phyloP scores from a whole-genome alignment of 768 basidiomycete genomes.

The Heimioporus sp. region DNA sequence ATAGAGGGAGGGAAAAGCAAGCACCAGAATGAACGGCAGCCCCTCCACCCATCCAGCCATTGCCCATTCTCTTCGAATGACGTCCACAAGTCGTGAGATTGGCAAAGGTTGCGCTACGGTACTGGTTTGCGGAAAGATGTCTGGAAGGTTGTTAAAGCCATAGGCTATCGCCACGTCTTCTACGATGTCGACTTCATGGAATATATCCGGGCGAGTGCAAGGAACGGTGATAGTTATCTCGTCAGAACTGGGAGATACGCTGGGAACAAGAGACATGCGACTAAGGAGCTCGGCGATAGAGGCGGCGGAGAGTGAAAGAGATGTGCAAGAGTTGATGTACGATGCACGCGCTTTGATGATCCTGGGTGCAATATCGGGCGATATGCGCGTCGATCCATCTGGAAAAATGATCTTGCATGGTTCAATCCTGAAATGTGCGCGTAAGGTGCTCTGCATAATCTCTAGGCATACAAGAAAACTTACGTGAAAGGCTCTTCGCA shows the following conservation, averaged over 20 bases:
- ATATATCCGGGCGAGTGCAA: constrained; percentile 94
- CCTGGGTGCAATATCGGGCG: constrained; percentile 78
- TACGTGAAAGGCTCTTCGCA: constrained; percentile 90
- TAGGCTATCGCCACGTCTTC: constrained; percentile 98
- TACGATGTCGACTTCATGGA: constrained; percentile 98
- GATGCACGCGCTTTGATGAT: constrained; percentile 74
- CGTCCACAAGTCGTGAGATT: constrained; percentile 86
- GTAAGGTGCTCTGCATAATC: background rate
- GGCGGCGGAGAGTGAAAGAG: constrained; percentile 62
- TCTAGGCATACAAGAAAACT: constrained; percentile 23
- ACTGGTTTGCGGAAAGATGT: constrained; percentile 88
- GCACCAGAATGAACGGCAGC: constrained; percentile 87
- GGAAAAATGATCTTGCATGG: constrained; percentile 84
- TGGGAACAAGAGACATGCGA: constrained; percentile 76
- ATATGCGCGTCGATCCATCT: constrained; percentile 71
- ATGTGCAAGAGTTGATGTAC: constrained; percentile 96
- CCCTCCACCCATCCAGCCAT: constrained; percentile 96
- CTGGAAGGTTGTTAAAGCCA: constrained; percentile 95
- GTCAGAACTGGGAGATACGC: constrained; percentile 51
- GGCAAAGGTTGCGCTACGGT: constrained; percentile 92
- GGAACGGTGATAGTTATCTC: constrained; percentile 78
- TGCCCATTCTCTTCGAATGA: constrained; percentile 88
- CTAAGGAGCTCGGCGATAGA: constrained; percentile 72
- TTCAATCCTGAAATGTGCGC: constrained; percentile 64
- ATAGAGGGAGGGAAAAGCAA: constrained; percentile 3